Base-by-base conservation (phyloP, 2,329 filamentous ascomycete species). In the Cryphonectria parasitica region DNA sequence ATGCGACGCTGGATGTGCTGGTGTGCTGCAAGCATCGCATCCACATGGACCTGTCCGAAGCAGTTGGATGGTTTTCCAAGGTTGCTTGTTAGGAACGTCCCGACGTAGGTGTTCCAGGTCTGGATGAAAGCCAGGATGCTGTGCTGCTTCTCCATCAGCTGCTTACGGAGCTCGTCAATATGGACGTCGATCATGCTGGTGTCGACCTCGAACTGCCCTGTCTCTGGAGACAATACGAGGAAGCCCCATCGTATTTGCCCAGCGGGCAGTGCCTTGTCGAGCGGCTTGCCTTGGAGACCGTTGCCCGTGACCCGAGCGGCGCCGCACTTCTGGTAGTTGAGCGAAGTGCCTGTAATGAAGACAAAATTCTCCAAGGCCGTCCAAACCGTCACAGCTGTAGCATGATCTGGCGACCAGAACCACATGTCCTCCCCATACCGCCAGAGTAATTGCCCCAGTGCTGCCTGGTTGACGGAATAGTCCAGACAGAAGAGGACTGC, bases 361-460 rank as follows among this genome's bases (percentile, higher is more conserved):
- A 83, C 80, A 73, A 91, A 92, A 1, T 82, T 78, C 1, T 83
- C 80, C 73, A 92, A 83, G 0, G 86, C 82, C 25, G 83, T 76
- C 90, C 90, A 93, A 0, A 87, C 89, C 60, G 84, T 82, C 31
- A 84, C 82, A n/a, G 86, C 87, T 2, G 80, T 82, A 3, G 80
- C 73, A 64, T 89, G 85, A 7, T 87, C 82, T 74, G 82, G 75
- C 2, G 82, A 82, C 89, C 89, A 91, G 76, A 91, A 89, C 89
- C 89, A 92, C 66, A 91, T 82, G 73, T 91, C 89, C 73, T 91
- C 90, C 66, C 90, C 85, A 52, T 91, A 81, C 17, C 90, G 86
- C 76, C 89, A 89, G 15, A 91, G 78, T n/a, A 83, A 81, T 1
- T 81, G 79, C 0, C 88, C 88, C 7, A 78, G 75, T 0, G 89